Evolutionary conservation across 306 rosid genomes (phyloP).

Genomic region (Cicer cuneatum): DNA sequence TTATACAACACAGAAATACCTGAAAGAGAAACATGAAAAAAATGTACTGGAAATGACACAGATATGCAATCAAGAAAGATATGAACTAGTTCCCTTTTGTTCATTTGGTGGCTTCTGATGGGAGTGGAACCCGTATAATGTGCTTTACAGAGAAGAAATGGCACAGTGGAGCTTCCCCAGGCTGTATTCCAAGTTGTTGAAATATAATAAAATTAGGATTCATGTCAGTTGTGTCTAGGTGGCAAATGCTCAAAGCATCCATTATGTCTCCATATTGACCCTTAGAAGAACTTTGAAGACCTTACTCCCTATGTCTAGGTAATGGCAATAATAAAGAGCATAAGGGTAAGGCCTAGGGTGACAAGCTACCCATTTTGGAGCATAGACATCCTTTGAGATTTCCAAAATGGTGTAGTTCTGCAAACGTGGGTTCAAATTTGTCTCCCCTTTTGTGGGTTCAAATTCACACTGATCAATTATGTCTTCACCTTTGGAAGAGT

Average conservation of each 20-base stretch:
- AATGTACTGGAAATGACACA: background rate
- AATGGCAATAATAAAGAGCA: constrained; percentile 58
- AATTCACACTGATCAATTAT: constrained; percentile 47
- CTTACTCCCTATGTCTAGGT: constrained; percentile 46
- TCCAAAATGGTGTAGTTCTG: constrained; percentile 52
- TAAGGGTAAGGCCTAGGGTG: constrained; percentile 53
- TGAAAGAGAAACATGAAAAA: background rate
- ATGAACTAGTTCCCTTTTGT: background rate
- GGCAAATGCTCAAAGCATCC: constrained; percentile 55
- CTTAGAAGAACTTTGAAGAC: constrained; percentile 52
- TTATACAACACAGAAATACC: background rate
- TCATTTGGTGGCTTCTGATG: constrained; percentile 37
- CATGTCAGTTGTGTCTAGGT: constrained; percentile 55
- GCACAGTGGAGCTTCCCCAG: constrained; percentile 45
- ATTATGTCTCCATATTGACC: constrained; percentile 52
- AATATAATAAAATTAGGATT: constrained; percentile 47
- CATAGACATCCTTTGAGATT: constrained; percentile 45
- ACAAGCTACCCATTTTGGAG: constrained; percentile 60
- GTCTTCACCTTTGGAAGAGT: constrained; percentile 46
- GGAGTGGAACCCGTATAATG: constrained; percentile 48
- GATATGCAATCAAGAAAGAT: background rate
- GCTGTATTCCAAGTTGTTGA: constrained; percentile 41
- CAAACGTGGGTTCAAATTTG: constrained; percentile 4
- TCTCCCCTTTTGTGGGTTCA: constrained; percentile 27
- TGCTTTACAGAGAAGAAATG: constrained; percentile 56